Conservation (phyloP, 2,329 filamentous ascomycete genomes). For the Talaromyces rugulosus region DNA sequence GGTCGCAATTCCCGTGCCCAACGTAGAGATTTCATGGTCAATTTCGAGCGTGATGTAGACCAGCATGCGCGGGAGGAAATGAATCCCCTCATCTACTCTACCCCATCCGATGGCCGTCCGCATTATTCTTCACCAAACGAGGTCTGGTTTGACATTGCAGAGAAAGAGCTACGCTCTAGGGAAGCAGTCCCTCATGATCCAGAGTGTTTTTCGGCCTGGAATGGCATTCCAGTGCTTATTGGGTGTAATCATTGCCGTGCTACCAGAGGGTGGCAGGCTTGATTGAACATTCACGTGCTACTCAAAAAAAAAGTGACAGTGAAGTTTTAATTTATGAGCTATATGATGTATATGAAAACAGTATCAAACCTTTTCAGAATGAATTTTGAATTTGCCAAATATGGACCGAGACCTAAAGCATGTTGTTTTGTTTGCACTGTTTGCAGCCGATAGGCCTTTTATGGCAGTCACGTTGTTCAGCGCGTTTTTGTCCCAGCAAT, state of each 20-base stretch:
- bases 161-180: constrained; percentile 26
- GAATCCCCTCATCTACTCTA: constrained; percentile 34
- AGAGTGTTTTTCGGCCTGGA: constrained; percentile 30
- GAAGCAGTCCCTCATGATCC: constrained; percentile 28
- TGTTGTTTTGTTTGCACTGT: constrained; percentile 4
- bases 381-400: not conserved
- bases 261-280: constrained; percentile 29
- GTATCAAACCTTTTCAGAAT: not conserved
- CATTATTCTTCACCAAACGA: constrained; percentile 30
- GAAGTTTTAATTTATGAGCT: not conserved
- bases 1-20: constrained; percentile 37
- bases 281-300: constrained; percentile 4
- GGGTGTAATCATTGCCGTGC: constrained; percentile 31
- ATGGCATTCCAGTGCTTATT: constrained; percentile 32
- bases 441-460: not conserved
- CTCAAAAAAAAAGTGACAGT: not conserved
- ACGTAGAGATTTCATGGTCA: constrained; percentile 41
- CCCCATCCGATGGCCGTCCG: constrained; percentile 23
- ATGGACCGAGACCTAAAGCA: not conserved
- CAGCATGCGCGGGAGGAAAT: constrained; percentile 34
- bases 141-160: constrained; percentile 38
- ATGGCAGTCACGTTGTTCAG: not conserved
- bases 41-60: constrained; percentile 38
- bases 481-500: not conserved
- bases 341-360: not conserved